Evolutionary conservation across 345 rosid species (phyloP), one percentile per base, ranked within the genome.

Genomic region (Isatis tinctoria): DNA sequence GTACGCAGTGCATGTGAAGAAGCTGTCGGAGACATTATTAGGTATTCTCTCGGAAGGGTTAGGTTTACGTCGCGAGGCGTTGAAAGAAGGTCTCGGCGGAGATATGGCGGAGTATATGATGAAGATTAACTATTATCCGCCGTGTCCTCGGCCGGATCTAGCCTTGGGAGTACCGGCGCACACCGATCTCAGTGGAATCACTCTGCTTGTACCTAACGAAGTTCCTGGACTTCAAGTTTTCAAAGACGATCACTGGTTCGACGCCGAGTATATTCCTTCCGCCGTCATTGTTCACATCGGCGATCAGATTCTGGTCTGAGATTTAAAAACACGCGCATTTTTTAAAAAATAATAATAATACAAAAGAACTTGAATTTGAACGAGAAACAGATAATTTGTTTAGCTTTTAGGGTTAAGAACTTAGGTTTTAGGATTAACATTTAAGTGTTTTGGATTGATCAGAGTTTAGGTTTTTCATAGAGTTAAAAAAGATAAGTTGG

Each of bases 91-190:
- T 3, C 60, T 75, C 0, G 97, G 99, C 1, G 97, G 97, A 0
- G 96, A 87, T 0, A 72, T 77, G 51, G 36, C 84, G 2, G 87
- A 84, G 43, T 95, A 86, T 72, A 49, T 92, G 83, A 71, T 92
- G 72, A 92, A 95, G 76, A 95, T 95, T 2, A 91, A 91, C 54
- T 95, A 87, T 22, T 94, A 90, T 54, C 97, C 97, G 5, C 96
- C 96, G 2, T 94, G 97, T 48, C 97, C 97, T 12, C 82, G 96
- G 1, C 98, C 98, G 0, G 97, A 94, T 74, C 83, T 91, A 8
- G 71, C 90, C 0, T 88, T 91, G 10, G 98, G 98, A 0, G 97
- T 95, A 35, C 82, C 70, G 51, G 81, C 99, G 1, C 99, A 92
- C 52, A 87, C 97, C 0, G 99, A 95, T 60, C 85, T 88, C n/a